These are phyloP conservation scores for Chaetomiaceae sp. DNA, from an alignment of 2,329 filamentous ascomycete genomes.

Conservation along the genomic window DNA sequence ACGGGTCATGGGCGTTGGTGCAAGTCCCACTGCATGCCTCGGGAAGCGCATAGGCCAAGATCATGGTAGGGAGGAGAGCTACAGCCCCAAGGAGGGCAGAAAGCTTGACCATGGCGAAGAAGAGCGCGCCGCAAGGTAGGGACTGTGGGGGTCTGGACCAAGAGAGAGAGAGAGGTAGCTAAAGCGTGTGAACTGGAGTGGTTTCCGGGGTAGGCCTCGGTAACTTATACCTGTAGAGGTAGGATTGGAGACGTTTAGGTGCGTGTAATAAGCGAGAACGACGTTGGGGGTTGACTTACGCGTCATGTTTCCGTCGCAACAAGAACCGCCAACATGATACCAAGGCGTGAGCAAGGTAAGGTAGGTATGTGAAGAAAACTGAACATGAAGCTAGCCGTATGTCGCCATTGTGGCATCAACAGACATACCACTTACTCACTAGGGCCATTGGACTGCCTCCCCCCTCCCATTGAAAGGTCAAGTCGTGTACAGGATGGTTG, in stretches of 20 bases:
- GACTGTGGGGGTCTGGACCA: not conserved
- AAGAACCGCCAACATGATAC: no score
- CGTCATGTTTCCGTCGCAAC: no score
- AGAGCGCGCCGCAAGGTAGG: not conserved
- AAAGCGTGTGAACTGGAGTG: no score
- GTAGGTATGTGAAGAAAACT: no score
- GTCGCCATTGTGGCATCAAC: not conserved
- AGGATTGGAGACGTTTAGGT: no score
- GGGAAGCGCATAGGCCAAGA: conserved; percentile 29
- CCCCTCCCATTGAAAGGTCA: not conserved
- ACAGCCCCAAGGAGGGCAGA: not conserved
- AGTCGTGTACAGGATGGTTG: not conserved
- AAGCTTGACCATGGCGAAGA: not conserved
- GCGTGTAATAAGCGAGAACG: no score
- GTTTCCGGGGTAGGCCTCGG: no score
- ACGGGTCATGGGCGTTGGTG: conserved; percentile 34
- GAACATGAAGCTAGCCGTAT: no score
- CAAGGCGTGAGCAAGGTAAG: no score
- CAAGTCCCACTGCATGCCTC: conserved; percentile 35
- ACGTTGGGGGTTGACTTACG: no score
- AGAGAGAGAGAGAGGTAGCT: no score
- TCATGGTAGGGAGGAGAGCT: conserved; percentile 9
- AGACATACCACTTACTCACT: not conserved
- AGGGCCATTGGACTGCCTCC: not conserved
- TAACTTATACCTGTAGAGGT: no score